Evolutionary conservation across 495 filamentous ascomycete genomes (phyloP).

Genomic region (Polyplosphaeria fusca): DNA sequence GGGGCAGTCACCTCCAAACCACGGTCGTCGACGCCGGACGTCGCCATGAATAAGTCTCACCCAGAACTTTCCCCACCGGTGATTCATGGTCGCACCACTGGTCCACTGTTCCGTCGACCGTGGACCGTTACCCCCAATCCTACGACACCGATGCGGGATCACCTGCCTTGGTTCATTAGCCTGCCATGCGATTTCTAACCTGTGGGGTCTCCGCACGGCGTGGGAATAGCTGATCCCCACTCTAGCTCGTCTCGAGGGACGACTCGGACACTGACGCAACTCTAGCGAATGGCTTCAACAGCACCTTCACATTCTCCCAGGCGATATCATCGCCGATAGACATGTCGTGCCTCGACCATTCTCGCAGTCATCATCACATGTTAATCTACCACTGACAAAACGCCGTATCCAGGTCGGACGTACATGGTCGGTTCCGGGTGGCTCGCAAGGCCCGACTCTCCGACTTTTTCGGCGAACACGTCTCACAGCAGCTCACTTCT

Average conservation of each 20-base stretch:
- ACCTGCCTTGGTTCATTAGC: background rate
- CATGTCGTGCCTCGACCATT: too few relatives aligned
- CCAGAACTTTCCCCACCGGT: background rate
- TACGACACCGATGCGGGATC: background rate
- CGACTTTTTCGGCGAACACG: constrained; percentile 8
- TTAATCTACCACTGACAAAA: background rate
- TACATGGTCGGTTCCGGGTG: constrained; percentile 6
- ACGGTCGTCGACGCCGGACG: background rate
- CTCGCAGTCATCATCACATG: too few relatives aligned
- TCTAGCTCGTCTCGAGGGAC: background rate
- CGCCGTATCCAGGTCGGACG: background rate
- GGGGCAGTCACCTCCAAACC: background rate
- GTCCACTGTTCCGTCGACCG: too few relatives aligned
- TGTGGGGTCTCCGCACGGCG: constrained; percentile 20
- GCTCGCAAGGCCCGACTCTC: constrained; percentile 21
- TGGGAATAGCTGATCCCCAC: constrained; percentile 17
- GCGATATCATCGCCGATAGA: too few relatives aligned
- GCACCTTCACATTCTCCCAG: too few relatives aligned
- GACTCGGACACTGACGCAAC: too few relatives aligned
- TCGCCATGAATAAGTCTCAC: background rate
- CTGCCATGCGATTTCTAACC: background rate
- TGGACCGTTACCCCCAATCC: too few relatives aligned
- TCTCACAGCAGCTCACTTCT: constrained; percentile 1
- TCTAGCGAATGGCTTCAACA: too few relatives aligned
- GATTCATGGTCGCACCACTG: too few relatives aligned